Evolutionary conservation across 2,329 filamentous ascomycete species (phyloP), one percentile per base, ranked within the genome.

Genomic region (Ophiosphaerella herpotricha): DNA sequence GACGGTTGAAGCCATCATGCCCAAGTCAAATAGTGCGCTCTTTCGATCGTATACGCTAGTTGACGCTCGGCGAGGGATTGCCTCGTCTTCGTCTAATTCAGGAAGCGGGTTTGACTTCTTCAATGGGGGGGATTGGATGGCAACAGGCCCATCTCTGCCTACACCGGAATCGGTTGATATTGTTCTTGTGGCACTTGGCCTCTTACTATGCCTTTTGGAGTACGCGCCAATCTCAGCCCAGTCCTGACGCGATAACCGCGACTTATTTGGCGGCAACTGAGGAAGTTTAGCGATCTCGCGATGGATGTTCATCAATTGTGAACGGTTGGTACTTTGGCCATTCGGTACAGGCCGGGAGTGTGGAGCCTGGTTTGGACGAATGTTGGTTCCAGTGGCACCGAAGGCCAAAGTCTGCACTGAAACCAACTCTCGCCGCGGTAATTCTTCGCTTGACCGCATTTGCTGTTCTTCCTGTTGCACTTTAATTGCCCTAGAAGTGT

Each of bases 191-290:
- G 46, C 42, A 41, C 59, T 66, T n/a, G 55, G 55, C 41, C 55
- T 55, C 43, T 60, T 64, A 16, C 55, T 64, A 35, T 67, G 57
- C 31, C 60, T 59, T 26, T 61, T 61, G 4, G 67, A 61, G 42
- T 72, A 72, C 1, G 65, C 65, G 40, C 68, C 59, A 26, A 72
- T 70, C 18, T 67, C 60, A 11, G 62, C 63, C 69, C 68, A 72
- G 37, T 72, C 69, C 29, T 71, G 67, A 23, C 67, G 68, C 5
- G 68, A 72, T 38, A 72, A 38, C 13, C 68, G 60, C 9, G 67
- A 60, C 32, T 61, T 67, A 11, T 61, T 66, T 29, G 54, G 52
- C 6, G 68, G 68, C 11, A 72, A 34, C 24, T 61, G 58, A 13
- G 69, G 69, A 9, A 72, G 61, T 39, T 53, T 49, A n/a, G 59